Evolutionary conservation across 2,329 filamentous ascomycete species (phyloP), one percentile per base, ranked within the genome.

Genomic region (Colletotrichum magnum): DNA sequence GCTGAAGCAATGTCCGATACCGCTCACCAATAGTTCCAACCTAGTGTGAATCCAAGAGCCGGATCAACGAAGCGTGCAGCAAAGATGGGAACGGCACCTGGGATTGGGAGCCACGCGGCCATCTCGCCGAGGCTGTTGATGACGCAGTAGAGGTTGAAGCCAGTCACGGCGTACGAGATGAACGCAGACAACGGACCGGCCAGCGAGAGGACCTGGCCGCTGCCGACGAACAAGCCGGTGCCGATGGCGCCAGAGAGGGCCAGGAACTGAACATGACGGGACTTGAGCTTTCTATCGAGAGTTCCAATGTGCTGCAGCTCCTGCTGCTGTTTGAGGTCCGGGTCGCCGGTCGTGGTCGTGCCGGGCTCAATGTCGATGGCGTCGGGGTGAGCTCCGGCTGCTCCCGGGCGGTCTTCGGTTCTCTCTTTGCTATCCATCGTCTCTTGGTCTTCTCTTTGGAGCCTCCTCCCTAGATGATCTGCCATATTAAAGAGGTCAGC

Each of bases 61-160:
- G 82, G 81, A 64, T 85, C 83, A 57, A 85, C 83, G 65, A 81
- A 86, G n/a, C 84, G 80, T 18, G 82, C 78, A 10, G 84, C 84
- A 58, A 86, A 87, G 26, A 85, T 77, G 5, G 84, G 82, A 7
- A 87, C 83, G 5, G 85, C 85, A n/a, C 86, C 85, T 32, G 87
- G 82, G 71, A 90, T 78, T 4, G 89, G 87, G 59, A 92, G 84
- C 81, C 88, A 90, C 39, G 89, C 85, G 24, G 88, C 87, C 81
- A 91, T 87, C 77, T 89, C 87, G 21, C 84, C 85, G 63, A 90
- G 85, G 74, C 79, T 78, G 70, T 80, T 79, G 65, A 86, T 83
- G 36, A 86, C 83, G 58, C 81, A 84, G 73, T 80, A 85, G n/a
- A 86, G 77, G 56, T 85, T 83, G 70, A 84, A 79, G 1, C 84